Conservation (phyloP, 352 stramenopile genomes). For the Phytopythium helicoides region DNA sequence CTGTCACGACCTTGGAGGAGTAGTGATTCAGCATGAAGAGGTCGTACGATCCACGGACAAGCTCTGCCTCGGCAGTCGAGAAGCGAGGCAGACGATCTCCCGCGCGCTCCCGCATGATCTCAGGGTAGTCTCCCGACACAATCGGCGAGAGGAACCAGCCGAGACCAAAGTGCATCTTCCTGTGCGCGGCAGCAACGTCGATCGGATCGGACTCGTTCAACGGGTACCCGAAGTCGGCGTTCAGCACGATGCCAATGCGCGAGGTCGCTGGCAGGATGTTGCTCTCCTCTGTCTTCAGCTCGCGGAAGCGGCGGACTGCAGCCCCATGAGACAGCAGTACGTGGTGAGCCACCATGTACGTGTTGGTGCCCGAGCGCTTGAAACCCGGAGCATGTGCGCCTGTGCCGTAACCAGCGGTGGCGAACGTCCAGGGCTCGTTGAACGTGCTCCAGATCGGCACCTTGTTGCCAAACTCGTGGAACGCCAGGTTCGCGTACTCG, state of each 20-base stretch:
- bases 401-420: conserved; percentile 82
- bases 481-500: conserved; percentile 90
- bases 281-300: conserved; percentile 48
- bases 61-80: conserved; percentile 59
- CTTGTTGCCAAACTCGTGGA: conserved; percentile 87
- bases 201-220: conserved; percentile 50
- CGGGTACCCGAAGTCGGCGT: conserved; percentile 76
- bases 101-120: conserved; percentile 82
- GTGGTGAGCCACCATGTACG: conserved; percentile 79
- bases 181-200: conserved; percentile 61
- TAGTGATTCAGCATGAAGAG: conserved; percentile 97
- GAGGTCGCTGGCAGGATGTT: conserved; percentile 10
- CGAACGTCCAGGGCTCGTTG: conserved; percentile 92
- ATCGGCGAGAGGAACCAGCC: conserved; percentile 92
- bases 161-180: conserved; percentile 89
- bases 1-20: conserved; percentile 53
- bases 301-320: conserved; percentile 80
- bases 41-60: conserved; percentile 85
- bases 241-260: conserved; percentile 89
- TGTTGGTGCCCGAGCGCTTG: conserved; percentile 39
- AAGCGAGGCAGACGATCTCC: conserved; percentile 86
- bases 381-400: conserved; percentile 45
- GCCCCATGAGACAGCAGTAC: conserved; percentile 89
- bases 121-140: conserved; percentile 89
- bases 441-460: conserved; percentile 95